A percentile compares a stretch with the other conserved stretches of the same genome.
These are phyloP conservation scores for Dendrobium nobile DNA, from an alignment of 106 monocot genomes.

Conservation along the genomic window DNA sequence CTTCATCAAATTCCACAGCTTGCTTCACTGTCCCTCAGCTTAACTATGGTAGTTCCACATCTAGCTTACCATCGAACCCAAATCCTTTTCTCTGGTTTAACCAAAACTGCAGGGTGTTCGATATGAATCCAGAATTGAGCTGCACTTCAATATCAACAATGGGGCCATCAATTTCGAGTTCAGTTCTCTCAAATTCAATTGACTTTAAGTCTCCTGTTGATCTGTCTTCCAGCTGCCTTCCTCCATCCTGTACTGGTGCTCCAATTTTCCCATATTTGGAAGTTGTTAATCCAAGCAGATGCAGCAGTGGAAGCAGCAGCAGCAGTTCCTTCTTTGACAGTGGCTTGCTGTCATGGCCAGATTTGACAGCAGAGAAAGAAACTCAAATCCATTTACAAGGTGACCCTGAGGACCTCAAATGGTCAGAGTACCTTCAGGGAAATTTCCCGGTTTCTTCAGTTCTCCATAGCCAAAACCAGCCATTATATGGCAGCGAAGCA, in stretches of 20 bases:
- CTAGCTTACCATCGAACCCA: not conserved
- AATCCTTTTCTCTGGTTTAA: constrained; percentile 42
- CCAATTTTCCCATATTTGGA: not conserved
- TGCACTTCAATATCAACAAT: constrained; percentile 6
- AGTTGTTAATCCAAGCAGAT: constrained; percentile 1
- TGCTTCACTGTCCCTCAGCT: constrained; percentile 24
- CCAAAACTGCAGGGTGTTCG: constrained; percentile 23
- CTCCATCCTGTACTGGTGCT: constrained; percentile 22
- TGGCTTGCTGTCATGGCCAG: constrained; percentile 44
- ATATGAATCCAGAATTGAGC: constrained; percentile 27
- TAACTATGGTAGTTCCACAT: constrained; percentile 5
- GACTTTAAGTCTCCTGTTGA: constrained; percentile 18
- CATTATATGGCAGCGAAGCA: constrained; percentile 17
- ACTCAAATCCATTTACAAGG: constrained; percentile 18
- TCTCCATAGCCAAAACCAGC: constrained; percentile 21
- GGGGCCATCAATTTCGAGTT: constrained; percentile 20
- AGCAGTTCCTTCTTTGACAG: constrained; percentile 38
- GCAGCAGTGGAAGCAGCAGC: constrained; percentile 9
- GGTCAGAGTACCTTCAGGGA: constrained; percentile 72
- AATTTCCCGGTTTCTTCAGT: constrained; percentile 25
- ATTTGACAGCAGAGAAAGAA: constrained; percentile 31
- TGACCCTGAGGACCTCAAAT: constrained; percentile 60
- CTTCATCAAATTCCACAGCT: not conserved
- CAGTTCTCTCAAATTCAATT: constrained; percentile 21
- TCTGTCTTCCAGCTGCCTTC: constrained; percentile 12